These are phyloP conservation scores for Fraxinus americana DNA, from an alignment of 257 asterid species.

Conservation along the genomic window DNA sequence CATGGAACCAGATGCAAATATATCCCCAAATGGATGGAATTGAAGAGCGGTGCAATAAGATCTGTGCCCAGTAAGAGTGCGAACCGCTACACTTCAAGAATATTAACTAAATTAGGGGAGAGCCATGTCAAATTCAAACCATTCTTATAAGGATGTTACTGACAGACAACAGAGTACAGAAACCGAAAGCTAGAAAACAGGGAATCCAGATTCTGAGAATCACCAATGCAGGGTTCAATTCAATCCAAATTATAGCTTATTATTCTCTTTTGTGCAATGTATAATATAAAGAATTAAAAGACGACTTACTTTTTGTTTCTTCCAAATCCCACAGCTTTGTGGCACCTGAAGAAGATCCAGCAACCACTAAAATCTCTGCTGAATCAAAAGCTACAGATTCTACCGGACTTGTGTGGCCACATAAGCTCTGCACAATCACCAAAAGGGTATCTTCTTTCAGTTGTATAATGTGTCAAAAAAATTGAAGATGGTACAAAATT, in stretches of 20 bases:
- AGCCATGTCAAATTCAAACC: slow-evolving; percentile 10
- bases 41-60: slow-evolving; percentile 96
- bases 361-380: slow-evolving; percentile 80
- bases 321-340: slow-evolving; percentile 97
- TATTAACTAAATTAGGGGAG: slow-evolving; percentile 43
- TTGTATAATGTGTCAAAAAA: slow-evolving; percentile 23
- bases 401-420: slow-evolving; percentile 91
- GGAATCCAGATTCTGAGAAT: background rate
- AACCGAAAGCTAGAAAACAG: background rate
- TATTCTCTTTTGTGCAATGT: background rate
- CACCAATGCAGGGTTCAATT: background rate
- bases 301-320: slow-evolving; percentile 83
- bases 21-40: slow-evolving; percentile 98
- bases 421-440: slow-evolving; percentile 66
- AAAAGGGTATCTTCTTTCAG: slow-evolving; percentile 28
- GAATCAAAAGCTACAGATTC: slow-evolving; percentile 96
- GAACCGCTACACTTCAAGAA: slow-evolving; percentile 83
- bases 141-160: slow-evolving; percentile 10
- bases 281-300: slow-evolving; percentile 12
- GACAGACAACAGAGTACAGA: slow-evolving; percentile 6
- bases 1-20: slow-evolving; percentile 99
- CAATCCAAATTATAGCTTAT: background rate
- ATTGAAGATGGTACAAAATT: slow-evolving; percentile 12
- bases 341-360: slow-evolving; percentile 97
- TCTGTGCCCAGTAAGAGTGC: slow-evolving; percentile 97